These are phyloP conservation scores for Oryza glumipatula DNA, from an alignment of 176 grass and related monocot species.

Conservation along the genomic window DNA sequence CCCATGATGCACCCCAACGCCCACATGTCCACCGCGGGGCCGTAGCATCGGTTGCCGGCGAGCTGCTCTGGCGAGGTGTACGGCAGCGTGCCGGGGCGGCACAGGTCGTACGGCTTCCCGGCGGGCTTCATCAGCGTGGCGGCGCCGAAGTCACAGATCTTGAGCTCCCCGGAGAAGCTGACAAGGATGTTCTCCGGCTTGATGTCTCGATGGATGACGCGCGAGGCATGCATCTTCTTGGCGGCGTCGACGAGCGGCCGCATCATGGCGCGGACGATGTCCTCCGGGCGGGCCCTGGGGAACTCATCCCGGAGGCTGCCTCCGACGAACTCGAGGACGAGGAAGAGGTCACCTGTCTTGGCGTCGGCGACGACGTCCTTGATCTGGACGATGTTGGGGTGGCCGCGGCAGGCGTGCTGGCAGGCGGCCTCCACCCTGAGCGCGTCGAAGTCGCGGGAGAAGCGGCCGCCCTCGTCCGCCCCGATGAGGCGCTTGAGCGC, in stretches of 20 bases:
- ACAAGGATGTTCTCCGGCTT: slow-evolving; percentile 50
- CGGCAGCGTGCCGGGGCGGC: background rate
- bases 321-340: background rate
- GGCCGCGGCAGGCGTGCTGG: background rate
- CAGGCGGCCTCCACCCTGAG: background rate
- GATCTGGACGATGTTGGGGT: slow-evolving; percentile 9
- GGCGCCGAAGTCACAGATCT: slow-evolving; percentile 41
- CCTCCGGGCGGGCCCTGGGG: background rate
- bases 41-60: background rate
- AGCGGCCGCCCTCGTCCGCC: background rate
- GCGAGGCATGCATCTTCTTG: background rate
- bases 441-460: background rate
- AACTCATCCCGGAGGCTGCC: background rate
- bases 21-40: slow-evolving; percentile 12
- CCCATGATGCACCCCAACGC: background rate
- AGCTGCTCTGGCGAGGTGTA: slow-evolving; percentile 15
- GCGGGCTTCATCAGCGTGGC: background rate
- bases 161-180: background rate
- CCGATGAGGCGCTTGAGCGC: background rate
- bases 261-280: background rate
- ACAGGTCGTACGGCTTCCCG: background rate
- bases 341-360: background rate
- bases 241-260: slow-evolving; percentile 14
- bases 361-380: background rate
- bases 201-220: slow-evolving; percentile 47